phyloP scores from a whole-genome alignment of 768 basidiomycete species.

The Tricholoma hemisulphureum region DNA sequence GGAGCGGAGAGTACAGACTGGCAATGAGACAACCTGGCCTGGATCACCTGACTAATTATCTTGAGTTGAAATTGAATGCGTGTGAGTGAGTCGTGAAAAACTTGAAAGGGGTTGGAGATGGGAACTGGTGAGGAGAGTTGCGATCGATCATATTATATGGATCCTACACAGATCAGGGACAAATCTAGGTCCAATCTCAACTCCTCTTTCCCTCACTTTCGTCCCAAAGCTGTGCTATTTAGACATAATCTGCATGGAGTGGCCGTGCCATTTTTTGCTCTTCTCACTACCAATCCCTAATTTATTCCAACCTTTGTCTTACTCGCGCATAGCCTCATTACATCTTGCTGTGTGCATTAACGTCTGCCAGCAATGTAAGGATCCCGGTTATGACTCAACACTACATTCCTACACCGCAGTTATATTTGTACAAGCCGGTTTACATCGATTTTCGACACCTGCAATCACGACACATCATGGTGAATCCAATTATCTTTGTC shows the following conservation, averaged over 20 bases:
- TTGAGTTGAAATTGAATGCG: too few species aligned
- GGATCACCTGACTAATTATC: background rate
- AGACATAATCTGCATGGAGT: constrained; percentile 7
- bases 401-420: too few species aligned
- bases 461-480: background rate
- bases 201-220: background rate
- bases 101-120: too few species aligned
- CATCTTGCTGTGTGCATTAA: too few species aligned
- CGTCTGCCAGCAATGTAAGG: too few species aligned
- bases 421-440: too few species aligned
- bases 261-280: background rate
- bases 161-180: constrained; percentile 5
- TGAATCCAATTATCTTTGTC: background rate
- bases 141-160: constrained; percentile 14
- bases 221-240: constrained; percentile 6
- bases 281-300: background rate
- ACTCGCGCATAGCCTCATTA: too few species aligned
- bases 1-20: too few species aligned
- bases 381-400: too few species aligned
- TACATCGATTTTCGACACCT: too few species aligned
- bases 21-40: background rate
- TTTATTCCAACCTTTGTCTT: too few species aligned
- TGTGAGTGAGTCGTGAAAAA: too few species aligned
- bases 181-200: constrained; percentile 2
- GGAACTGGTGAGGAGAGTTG: background rate